phyloP scores from a whole-genome alignment of 148 eudicot species.

The Camellia lanceoleosa region DNA sequence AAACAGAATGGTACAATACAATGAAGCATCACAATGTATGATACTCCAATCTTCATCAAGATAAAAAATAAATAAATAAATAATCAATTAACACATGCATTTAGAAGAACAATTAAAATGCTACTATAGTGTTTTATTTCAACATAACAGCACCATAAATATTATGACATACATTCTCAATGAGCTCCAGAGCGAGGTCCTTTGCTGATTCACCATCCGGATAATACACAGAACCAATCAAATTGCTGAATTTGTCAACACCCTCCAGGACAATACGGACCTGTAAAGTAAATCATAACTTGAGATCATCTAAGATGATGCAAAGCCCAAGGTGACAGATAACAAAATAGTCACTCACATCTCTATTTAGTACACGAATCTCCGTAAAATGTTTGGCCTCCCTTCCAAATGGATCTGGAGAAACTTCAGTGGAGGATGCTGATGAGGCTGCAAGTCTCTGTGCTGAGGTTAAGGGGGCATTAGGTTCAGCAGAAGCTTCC shows the following conservation, averaged over 20 bases:
- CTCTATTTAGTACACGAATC: slow-evolving; percentile 83
- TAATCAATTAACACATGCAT: not conserved
- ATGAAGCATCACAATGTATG: not conserved
- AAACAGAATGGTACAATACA: not conserved
- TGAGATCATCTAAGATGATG: slow-evolving; percentile 1
- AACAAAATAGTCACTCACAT: slow-evolving; percentile 44
- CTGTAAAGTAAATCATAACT: slow-evolving; percentile 36
- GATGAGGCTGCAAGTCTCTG: slow-evolving; percentile 75
- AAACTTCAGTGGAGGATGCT: slow-evolving; percentile 44
- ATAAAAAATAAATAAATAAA: not conserved
- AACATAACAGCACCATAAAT: not conserved
- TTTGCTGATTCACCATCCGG: slow-evolving; percentile 81
- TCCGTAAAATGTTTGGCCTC: slow-evolving; percentile 98
- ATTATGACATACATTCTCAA: slow-evolving; percentile 36
- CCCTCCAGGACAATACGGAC: slow-evolving; percentile 85
- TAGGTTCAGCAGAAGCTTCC: slow-evolving; percentile 52
- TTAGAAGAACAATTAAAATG: not conserved
- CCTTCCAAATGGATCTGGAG: slow-evolving; percentile 79
- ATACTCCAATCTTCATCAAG: not conserved
- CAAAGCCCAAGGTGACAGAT: not conserved
- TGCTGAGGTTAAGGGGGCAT: slow-evolving; percentile 68
- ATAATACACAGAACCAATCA: slow-evolving; percentile 83
- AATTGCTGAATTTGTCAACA: slow-evolving; percentile 66
- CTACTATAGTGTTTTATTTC: not conserved
- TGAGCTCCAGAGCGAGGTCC: slow-evolving; percentile 80